Evolutionary conservation across 345 rosid genomes (phyloP).

Genomic region (Dipteronia dyeriana): DNA sequence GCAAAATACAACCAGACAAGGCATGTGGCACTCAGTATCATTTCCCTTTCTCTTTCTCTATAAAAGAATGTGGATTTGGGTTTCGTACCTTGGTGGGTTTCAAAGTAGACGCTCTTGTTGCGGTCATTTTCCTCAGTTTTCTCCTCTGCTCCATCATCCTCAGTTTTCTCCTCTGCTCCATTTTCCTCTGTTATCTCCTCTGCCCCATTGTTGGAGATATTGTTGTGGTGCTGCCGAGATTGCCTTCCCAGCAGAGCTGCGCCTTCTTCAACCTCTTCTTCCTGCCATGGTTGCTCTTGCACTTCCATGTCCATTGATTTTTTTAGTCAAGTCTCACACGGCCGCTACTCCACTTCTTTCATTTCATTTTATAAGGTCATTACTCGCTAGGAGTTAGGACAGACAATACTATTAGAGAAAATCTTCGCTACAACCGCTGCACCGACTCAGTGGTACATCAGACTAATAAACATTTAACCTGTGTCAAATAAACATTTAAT

Average conservation of each 20-base stretch:
- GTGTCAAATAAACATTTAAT: too few relatives aligned
- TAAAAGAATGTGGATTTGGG: neutral
- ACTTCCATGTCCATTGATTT: neutral
- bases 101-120: slow-evolving; percentile 31
- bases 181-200: neutral
- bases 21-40: neutral
- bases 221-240: neutral
- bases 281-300: neutral
- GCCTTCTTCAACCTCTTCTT: slow-evolving; percentile 20
- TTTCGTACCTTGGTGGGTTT: slow-evolving; percentile 27
- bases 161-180: neutral
- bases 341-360: too few relatives aligned
- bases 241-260: slow-evolving; percentile 12
- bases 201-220: neutral
- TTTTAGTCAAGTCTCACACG: neutral
- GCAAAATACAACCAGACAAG: slow-evolving; percentile 16
- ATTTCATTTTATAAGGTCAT: too few relatives aligned
- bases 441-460: too few relatives aligned
- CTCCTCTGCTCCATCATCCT: neutral
- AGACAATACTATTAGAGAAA: too few relatives aligned
- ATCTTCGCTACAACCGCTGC: too few relatives aligned
- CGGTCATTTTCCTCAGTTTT: neutral
- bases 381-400: too few relatives aligned
- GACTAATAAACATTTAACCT: too few relatives aligned
- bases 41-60: too few relatives aligned